A percentile compares a stretch with the other conserved stretches of the same genome.
phyloP scores from a whole-genome alignment of 2,329 filamentous ascomycete species.

The Ceratocystiopsis brevicomis region DNA sequence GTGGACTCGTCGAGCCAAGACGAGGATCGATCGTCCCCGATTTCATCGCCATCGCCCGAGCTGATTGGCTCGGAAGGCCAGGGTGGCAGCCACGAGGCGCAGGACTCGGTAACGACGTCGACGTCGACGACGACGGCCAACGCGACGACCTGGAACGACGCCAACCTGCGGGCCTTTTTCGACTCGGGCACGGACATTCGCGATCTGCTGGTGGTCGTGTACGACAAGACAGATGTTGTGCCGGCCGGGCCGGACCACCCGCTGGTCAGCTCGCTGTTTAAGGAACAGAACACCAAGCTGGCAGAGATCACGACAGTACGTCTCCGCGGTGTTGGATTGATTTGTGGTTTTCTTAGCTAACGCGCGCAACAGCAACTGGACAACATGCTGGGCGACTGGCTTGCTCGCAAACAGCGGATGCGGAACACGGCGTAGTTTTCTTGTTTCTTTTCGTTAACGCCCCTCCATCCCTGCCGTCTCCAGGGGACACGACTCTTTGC shows the following conservation, averaged over 20 bases:
- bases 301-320: constrained; percentile 66
- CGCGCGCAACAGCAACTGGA: constrained; percentile 47
- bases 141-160: constrained; percentile 62
- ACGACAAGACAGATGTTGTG: constrained; percentile 71
- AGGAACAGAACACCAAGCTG: constrained; percentile 69
- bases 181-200: constrained; percentile 78
- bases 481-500: too few species aligned
- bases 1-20: constrained; percentile 54
- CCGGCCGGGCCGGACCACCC: constrained; percentile 74
- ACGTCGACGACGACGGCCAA: constrained; percentile 27
- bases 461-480: neutral
- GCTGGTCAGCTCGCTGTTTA: constrained; percentile 60
- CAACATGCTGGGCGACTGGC: constrained; percentile 66
- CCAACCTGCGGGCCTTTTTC: constrained; percentile 70
- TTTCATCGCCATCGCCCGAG: constrained; percentile 47
- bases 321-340: constrained; percentile 6
- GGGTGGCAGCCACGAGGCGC: constrained; percentile 21
- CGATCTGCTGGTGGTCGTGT: constrained; percentile 77
- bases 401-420: constrained; percentile 41
- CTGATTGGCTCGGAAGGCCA: constrained; percentile 29
- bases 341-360: constrained; percentile 7
- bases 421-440: constrained; percentile 1
- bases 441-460: neutral
- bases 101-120: constrained; percentile 32
- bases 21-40: constrained; percentile 39